Base-by-base conservation (phyloP, 2,329 filamentous ascomycete genomes). In the Botrytis byssoidea region DNA sequence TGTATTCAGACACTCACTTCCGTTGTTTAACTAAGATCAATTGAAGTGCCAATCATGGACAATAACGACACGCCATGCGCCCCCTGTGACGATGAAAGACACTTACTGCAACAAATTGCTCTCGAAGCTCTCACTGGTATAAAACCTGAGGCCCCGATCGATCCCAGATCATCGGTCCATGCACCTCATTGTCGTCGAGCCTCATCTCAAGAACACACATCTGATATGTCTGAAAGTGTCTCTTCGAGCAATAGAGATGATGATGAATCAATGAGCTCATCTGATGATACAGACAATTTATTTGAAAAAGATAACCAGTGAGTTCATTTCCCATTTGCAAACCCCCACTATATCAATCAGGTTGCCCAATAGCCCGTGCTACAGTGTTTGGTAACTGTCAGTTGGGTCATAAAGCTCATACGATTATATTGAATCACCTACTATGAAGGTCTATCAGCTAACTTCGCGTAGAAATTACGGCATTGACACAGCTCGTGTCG, bases 401-500 rank as follows among this genome's bases (percentile, higher is more conserved):
- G 2, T 40, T 25, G 35, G 12, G 1, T 61, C 35, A 22, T 22
- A 22, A 22, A 9, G 8, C 10, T 35, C 57, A 22, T 2, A 35
- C 25, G 10, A 22, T 32, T 3, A 22, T 35, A 20, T 35, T 20
- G 4, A 6, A 25, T 9, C 18, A 59, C 8, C 8, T 59, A 35
- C 18, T 60, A 20, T 35, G 20, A 32, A 35, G 10, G 3, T 12
- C 29, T 60, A 35, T 40, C 20, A 61, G 35, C 59, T 61, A 40
- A 37, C 22, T 37, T 61, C 4, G 5, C 25, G n/a, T 25, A 37
- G 59, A 12, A n/a, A 22, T 1, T 61, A 12, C 2, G 59, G 59
- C 22, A 7, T 1, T 0, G 9, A 8, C 3, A 25, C 3, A 5
- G 22, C 35, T n/a, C 6, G 14, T 2, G 8, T 61, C 22, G 22